Conservation (phyloP, 108 stramenopile species). For the Thalassiosira profunda region DNA sequence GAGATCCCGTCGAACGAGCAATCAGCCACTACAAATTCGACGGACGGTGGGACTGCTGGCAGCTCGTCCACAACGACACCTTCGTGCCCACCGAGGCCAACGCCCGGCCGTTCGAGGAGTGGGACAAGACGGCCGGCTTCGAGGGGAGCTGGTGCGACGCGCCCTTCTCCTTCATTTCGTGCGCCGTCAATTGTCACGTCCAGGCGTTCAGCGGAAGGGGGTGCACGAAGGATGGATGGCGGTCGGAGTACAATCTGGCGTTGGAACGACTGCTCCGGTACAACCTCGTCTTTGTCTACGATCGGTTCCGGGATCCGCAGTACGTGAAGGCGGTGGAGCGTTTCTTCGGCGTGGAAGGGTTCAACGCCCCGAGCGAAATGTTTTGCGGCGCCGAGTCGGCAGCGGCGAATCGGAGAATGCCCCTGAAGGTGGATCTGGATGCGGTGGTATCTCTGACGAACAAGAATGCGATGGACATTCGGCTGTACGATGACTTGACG, state of each 20-base stretch:
- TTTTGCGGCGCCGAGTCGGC: slow-evolving; percentile 35
- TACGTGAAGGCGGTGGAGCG: slow-evolving; percentile 34
- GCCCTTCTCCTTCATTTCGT: slow-evolving; percentile 25
- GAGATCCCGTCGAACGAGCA: slow-evolving; percentile 40
- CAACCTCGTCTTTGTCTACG: slow-evolving; percentile 35
- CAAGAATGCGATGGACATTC: slow-evolving; percentile 33
- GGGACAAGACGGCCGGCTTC: slow-evolving; percentile 36
- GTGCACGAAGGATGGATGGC: slow-evolving; percentile 31
- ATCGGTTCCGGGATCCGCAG: slow-evolving; percentile 21
- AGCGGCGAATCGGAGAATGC: slow-evolving; percentile 27
- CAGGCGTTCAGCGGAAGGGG: slow-evolving; percentile 36
- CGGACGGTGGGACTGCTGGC: slow-evolving; percentile 38
- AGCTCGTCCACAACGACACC: slow-evolving; percentile 39
- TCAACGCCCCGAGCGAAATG: slow-evolving; percentile 14
- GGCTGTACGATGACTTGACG: slow-evolving; percentile 24
- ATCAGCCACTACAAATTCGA: slow-evolving; percentile 52
- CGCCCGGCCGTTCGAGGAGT: slow-evolving; percentile 21
- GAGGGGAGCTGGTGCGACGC: slow-evolving; percentile 9
- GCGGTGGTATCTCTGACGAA: slow-evolving; percentile 16
- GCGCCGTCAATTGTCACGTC: slow-evolving; percentile 44
- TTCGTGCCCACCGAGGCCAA: slow-evolving; percentile 31
- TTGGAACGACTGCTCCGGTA: slow-evolving; percentile 27
- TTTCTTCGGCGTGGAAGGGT: slow-evolving; percentile 33
- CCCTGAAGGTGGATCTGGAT: slow-evolving; percentile 26
- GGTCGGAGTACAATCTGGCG: slow-evolving; percentile 22